phyloP scores from a whole-genome alignment of 129 eudicot species.

The Tagetes patula region DNA sequence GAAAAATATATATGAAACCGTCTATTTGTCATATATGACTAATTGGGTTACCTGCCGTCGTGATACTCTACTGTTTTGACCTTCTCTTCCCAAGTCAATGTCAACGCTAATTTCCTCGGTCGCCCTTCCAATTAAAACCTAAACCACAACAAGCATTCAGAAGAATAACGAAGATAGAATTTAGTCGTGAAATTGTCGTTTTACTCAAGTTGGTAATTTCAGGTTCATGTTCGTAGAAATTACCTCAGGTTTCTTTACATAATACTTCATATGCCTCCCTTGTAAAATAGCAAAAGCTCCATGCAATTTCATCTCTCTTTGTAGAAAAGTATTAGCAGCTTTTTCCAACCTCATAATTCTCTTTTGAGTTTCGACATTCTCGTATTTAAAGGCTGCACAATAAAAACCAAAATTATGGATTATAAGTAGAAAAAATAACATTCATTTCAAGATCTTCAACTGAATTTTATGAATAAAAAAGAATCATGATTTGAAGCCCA shows the following conservation, averaged over 20 bases:
- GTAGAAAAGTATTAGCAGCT: slow-evolving; percentile 48
- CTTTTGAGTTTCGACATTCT: slow-evolving; percentile 44
- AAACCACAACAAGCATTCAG: slow-evolving; percentile 18
- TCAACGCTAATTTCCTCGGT: slow-evolving; percentile 61
- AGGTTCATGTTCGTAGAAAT: too few relatives aligned
- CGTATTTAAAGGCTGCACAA: slow-evolving; percentile 52
- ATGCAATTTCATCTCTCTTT: slow-evolving; percentile 49
- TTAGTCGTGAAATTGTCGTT: slow-evolving; percentile 8
- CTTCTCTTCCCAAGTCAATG: slow-evolving; percentile 73
- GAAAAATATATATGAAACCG: not conserved
- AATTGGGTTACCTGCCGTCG: slow-evolving; percentile 57
- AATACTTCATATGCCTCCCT: slow-evolving; percentile 50
- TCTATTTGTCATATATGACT: not conserved
- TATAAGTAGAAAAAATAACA: not conserved
- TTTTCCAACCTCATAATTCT: slow-evolving; percentile 63
- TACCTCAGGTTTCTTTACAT: slow-evolving; percentile 64
- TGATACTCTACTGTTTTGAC: slow-evolving; percentile 51
- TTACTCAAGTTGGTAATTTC: slow-evolving; percentile 1
- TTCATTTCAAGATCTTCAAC: not conserved
- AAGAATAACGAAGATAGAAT: not conserved
- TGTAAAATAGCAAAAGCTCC: slow-evolving; percentile 75
- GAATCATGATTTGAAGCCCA: slow-evolving; percentile 1
- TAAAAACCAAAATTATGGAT: slow-evolving; percentile 11
- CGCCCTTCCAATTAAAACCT: slow-evolving; percentile 73
- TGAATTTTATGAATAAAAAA: not conserved